phyloP scores from a whole-genome alignment of 1,139 yeast genomes.

The Pichia sorboxylosa region DNA sequence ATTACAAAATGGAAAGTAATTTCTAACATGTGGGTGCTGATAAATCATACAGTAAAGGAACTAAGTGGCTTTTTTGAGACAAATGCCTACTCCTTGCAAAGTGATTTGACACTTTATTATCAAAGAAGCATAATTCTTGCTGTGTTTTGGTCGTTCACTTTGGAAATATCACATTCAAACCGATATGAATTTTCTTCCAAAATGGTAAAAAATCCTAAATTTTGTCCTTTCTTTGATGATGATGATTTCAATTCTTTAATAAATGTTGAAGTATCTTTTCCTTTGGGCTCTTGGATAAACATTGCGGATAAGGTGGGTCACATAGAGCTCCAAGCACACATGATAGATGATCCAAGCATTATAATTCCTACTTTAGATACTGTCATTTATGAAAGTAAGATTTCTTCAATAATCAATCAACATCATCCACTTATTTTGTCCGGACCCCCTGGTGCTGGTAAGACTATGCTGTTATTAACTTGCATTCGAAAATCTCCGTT shows the following conservation, averaged over 20 bases:
- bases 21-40: neutral
- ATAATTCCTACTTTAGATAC: slow-evolving; percentile 80
- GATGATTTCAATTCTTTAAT: slow-evolving; percentile 16
- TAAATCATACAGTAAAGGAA: slow-evolving; percentile 13
- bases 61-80: slow-evolving; percentile 21
- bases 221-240: slow-evolving; percentile 9
- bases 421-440: slow-evolving; percentile 61
- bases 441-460: slow-evolving; percentile 98
- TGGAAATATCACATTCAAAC: slow-evolving; percentile 37
- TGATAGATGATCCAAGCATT: slow-evolving; percentile 49
- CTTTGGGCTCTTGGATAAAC: slow-evolving; percentile 24
- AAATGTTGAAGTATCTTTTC: slow-evolving; percentile 38
- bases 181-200: slow-evolving; percentile 30
- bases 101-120: slow-evolving; percentile 25
- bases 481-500: slow-evolving; percentile 50
- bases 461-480: slow-evolving; percentile 78
- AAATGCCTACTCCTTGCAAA: slow-evolving; percentile 12
- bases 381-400: slow-evolving; percentile 47
- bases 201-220: slow-evolving; percentile 22
- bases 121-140: slow-evolving; percentile 33
- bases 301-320: slow-evolving; percentile 25
- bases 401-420: slow-evolving; percentile 46
- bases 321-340: slow-evolving; percentile 43
- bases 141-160: slow-evolving; percentile 58
- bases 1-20: too few species aligned